Evolutionary conservation across 768 basidiomycete genomes (phyloP), one percentile per base, ranked within the genome.

Genomic region (Chalciporus chontae): DNA sequence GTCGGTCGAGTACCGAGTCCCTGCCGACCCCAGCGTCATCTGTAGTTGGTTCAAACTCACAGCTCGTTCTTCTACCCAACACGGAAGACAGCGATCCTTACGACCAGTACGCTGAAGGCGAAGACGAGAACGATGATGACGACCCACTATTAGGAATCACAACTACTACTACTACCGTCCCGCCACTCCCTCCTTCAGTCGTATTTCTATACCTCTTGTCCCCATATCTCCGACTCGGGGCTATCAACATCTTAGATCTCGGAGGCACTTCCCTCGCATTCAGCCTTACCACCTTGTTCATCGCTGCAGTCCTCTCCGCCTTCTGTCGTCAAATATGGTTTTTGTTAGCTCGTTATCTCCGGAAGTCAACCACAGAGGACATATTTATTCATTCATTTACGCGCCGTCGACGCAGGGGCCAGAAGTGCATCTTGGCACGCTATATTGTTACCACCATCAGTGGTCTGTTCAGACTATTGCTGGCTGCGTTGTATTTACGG

Each of bases 321-420:
- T 79, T 85, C 53, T 74, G 81, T 34, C 71, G 84, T 44, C 85
- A 87, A 56, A 69, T 90, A 43, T 86, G 84, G 82, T 88, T 86
- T 68, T 78, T 88, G 73, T 77, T 90, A n/a, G 80, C 83, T 40
- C 76, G 83, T 27, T 87, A 90, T 64, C 71, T 86, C 40, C 78
- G 80, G 57, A 78, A 79, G 63, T 73, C 76, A 27, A 80, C 85
- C 52, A 63, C 83, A 32, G 82, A 87, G 63, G 86, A 87, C 52
- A 71, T 89, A 37, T 61, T 88, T 44, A 58, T 83, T 15, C 77
- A 85, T 54, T 72, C 79, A 1, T 79, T 87, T 61, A 79, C 82
- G 15, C 73, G 76, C 47, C 77, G 69, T 40, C 70, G 71, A 57
- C 77, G 76, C n/a, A 78, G 75, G 60, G 78, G 80, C 60, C 64